phyloP scores from a whole-genome alignment of 2,329 filamentous ascomycete genomes.

The Alternaria conjuncta region DNA sequence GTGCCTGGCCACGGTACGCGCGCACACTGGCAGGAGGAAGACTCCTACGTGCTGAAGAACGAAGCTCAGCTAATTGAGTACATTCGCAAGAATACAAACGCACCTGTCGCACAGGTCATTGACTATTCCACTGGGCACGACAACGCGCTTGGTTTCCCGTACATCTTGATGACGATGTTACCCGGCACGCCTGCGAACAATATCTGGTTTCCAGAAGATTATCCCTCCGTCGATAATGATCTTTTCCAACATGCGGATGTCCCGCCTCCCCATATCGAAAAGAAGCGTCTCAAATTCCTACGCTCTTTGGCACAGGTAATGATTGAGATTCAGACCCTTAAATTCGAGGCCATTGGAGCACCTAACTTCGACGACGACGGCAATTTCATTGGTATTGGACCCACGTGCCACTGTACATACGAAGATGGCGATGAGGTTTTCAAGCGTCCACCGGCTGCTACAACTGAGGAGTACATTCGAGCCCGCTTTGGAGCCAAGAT shows the following conservation, averaged over 20 bases:
- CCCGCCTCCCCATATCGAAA: not conserved
- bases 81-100: constrained; percentile 9
- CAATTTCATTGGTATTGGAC: not conserved
- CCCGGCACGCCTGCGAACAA: constrained; percentile 12
- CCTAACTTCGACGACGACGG: not conserved
- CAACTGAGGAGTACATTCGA: not conserved
- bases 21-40: constrained; percentile 7
- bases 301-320: not conserved
- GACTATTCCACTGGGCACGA: constrained; percentile 13
- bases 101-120: constrained; percentile 22
- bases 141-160: constrained; percentile 24
- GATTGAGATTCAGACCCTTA: not conserved
- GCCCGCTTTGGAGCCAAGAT: not conserved
- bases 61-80: constrained; percentile 11
- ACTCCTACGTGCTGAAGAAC: constrained; percentile 10
- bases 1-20: constrained; percentile 11
- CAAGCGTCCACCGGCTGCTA: not conserved
- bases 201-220: constrained; percentile 4
- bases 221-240: constrained; percentile 8
- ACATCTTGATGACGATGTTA: constrained; percentile 20
- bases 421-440: not conserved
- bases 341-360: not conserved
- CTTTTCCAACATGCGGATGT: constrained; percentile 2
- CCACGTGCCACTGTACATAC: not conserved
- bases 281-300: constrained; percentile 1